Conservation (phyloP, 2,329 filamentous ascomycete genomes). For the Corynespora cassiicola region DNA sequence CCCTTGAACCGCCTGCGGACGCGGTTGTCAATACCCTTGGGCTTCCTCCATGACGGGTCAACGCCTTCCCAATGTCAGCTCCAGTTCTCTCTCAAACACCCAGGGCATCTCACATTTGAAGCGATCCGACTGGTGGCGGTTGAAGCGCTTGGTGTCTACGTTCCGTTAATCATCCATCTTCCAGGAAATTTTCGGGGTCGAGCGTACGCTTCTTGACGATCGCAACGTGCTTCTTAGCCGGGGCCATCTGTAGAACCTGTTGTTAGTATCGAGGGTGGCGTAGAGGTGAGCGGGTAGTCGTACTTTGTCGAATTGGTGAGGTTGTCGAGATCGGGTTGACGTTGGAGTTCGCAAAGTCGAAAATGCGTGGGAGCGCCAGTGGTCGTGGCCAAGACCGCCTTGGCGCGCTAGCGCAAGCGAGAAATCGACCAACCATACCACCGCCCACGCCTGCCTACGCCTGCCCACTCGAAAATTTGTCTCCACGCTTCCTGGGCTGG, state of each 20-base stretch:
- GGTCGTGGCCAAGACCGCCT: slow-evolving; percentile 25
- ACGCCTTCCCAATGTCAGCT: slow-evolving; percentile 58
- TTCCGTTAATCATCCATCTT: slow-evolving; percentile 44
- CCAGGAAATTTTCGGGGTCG: slow-evolving; percentile 30
- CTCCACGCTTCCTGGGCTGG: no score
- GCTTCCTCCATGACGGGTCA: slow-evolving; percentile 93
- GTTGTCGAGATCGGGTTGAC: slow-evolving; percentile 31
- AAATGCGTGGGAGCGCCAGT: slow-evolving; percentile 15
- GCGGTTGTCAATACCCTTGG: slow-evolving; percentile 99
- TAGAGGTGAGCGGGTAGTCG: slow-evolving; percentile 19
- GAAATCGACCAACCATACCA: no score
- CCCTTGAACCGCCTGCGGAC: slow-evolving; percentile 98
- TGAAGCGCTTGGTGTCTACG: slow-evolving; percentile 90
- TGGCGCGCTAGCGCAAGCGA: slow-evolving; percentile 35
- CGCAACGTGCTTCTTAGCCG: slow-evolving; percentile 98
- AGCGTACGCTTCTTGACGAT: slow-evolving; percentile 99
- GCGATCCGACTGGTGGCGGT: slow-evolving; percentile 95
- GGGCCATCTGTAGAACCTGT: slow-evolving; percentile 76
- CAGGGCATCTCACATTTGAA: slow-evolving; percentile 72
- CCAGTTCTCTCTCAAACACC: slow-evolving; percentile 9
- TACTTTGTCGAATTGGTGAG: slow-evolving; percentile 46
- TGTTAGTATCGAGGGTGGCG: slow-evolving; percentile 26
- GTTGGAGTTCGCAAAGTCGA: slow-evolving; percentile 21
- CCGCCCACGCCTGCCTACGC: no score
- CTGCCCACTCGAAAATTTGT: no score